Base-by-base conservation (phyloP, 129 eudicot genomes). In the Gnaphalium uliginosum region DNA sequence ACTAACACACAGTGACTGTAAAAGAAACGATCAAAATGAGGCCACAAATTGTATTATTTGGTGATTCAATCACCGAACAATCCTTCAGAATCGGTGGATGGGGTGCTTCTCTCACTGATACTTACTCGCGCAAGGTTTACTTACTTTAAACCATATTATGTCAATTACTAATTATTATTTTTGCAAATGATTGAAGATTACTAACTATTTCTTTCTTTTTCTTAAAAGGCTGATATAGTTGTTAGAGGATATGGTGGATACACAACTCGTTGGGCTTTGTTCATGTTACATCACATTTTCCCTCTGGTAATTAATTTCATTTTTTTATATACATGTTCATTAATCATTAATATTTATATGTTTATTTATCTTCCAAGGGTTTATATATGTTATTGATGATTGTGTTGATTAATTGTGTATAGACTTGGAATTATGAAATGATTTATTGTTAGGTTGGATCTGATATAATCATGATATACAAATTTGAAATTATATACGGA, bases 181-280 rank as follows among this genome's bases (percentile, higher is more conserved):
- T 57, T 69, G 60, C 63, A 27, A 37, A 13, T 19, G 14, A 2
- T 13, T 18, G 48, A 66, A 26, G 46, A 76, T 77, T 43, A 46
- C 68, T 41, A 56, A 43, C 60, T 23, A 35, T 35, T 35, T 35
- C 1, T 35, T 35, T 35, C 0, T 2, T 35, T 35, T 35, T 35
- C 0, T 0, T 3, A 5, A 46, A 58, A 93, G 98, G 96, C 91
- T 67, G 98, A 93, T 85, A 83, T 93, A 2, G 68, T 93, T 67
- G 86, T 79, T 67, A 95, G 98, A 69, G 98, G 98, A 23, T 93
- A 87, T 53, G 89, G 92, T 70, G 98, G 98, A 77, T 92, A 93
- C 87, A 93, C 81, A 66, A 88, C 92, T 68, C 85, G 90, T 29
- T 93, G 98, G 98, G 98, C 98, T 51, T 54, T 92, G 69, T 93